Base-by-base conservation (phyloP, 2,329 filamentous ascomycete species). In the Cytospora chrysosperma region DNA sequence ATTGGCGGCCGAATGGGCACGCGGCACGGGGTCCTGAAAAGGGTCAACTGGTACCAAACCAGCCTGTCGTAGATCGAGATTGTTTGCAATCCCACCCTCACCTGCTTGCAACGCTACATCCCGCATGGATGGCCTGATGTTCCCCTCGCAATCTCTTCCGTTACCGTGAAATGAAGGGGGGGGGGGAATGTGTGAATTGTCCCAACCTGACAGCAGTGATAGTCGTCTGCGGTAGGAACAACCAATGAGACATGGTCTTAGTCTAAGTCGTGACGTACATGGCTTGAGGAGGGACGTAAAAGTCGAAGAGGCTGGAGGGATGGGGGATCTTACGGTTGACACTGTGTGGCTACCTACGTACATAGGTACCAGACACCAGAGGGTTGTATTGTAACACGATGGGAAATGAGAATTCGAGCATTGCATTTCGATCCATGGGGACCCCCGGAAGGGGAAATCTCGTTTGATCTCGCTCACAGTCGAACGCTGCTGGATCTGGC, bases 261-360 rank as follows among this genome's bases (percentile, higher is more conserved):
- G 43, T 27, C 34, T 26, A 56, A 65, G 63, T 65, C 59, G 63
- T 65, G 63, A 65, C 63, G 63, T 65, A 62, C 59, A 65, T 43
- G 63, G 63, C 63, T 62, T 65, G 30, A 17, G 26, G 56, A 58
- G 55, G 60, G 21, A 59, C 56, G 43, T n/a, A 13, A 52, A 56
- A 37, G 28, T 56, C 59, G 40, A 55, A 56, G 56, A 56, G 51
- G 43, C 50, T 54, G 52, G 56, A 27, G 32, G 52, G 26, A 49
- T 40, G 50, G 32, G 43, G 32, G 19, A 30, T 37, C 27, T 40
- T 30, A 21, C n/a, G 21, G 19, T 30, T 30, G 27, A 40, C 59
- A 63, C 63, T 52, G 63, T 65, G 63, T 53, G 43, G 56, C 34
- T 51, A 7, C 30, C 30, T 32, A 32, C 30, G n/a, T n/a, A n/a